Evolutionary conservation across 805 yeast genomes (phyloP).

Genomic region (Lipomyces yamanashiensis): DNA sequence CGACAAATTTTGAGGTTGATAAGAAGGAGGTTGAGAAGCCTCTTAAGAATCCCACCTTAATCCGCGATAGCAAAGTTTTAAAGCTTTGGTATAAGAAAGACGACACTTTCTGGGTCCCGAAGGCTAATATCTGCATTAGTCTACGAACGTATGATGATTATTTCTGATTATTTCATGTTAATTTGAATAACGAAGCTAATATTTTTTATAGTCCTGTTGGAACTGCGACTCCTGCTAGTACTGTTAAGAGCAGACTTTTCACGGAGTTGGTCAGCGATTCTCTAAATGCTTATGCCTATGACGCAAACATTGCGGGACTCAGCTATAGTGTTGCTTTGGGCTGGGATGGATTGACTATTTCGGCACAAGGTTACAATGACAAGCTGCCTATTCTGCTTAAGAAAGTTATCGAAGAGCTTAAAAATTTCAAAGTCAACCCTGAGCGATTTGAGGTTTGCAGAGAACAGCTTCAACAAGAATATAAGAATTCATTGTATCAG

Average conservation of each 20-base stretch:
- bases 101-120: constrained; percentile 86
- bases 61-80: constrained; percentile 56
- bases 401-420: constrained; percentile 61
- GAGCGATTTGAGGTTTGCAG: constrained; percentile 70
- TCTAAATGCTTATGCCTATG: constrained; percentile 75
- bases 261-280: constrained; percentile 76
- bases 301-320: constrained; percentile 83
- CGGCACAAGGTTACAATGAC: constrained; percentile 80
- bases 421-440: constrained; percentile 54
- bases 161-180: constrained; percentile 34
- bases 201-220: constrained; percentile 54
- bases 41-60: constrained; percentile 62
- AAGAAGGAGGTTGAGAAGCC: constrained; percentile 48
- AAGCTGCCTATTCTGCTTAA: constrained; percentile 68
- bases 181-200: not conserved
- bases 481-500: constrained; percentile 69
- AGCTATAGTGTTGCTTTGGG: constrained; percentile 60
- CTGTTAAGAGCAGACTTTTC: constrained; percentile 64
- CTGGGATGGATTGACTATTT: constrained; percentile 71
- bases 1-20: constrained; percentile 72
- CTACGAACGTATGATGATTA: constrained; percentile 51
- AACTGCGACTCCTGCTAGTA: constrained; percentile 60
- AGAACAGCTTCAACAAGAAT: constrained; percentile 64
- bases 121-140: constrained; percentile 69
- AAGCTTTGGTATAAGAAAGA: constrained; percentile 89